Conservation (phyloP, 2,329 filamentous ascomycete species). For the Aspergillus jensenii region DNA sequence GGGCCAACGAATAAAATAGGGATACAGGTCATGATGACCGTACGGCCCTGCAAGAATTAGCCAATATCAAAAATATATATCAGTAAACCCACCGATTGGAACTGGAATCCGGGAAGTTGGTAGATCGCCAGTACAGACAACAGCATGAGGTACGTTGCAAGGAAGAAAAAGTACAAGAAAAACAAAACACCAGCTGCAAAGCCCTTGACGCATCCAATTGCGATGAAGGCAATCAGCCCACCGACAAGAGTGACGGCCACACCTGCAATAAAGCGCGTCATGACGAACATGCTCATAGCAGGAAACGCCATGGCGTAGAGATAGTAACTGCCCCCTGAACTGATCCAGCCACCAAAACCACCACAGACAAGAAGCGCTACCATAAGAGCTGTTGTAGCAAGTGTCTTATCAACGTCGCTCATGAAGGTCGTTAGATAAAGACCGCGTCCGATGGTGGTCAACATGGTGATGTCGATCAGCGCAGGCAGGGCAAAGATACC, state of each 20-base stretch:
- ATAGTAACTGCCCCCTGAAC: conserved; percentile 62
- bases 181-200: conserved; percentile 54
- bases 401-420: conserved; percentile 44
- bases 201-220: conserved; percentile 47
- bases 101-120: conserved; percentile 52
- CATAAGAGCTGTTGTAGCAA: conserved; percentile 58
- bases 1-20: conserved; percentile 58
- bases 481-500: conserved; percentile 63
- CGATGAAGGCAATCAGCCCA: conserved; percentile 53
- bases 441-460: conserved; percentile 59
- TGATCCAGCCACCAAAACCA: conserved; percentile 62
- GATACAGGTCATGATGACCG: conserved; percentile 54
- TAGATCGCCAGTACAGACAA: conserved; percentile 52
- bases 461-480: conserved; percentile 58
- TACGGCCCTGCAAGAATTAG: conserved; percentile 42
- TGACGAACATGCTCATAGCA: conserved; percentile 54
- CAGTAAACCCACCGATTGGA: conserved; percentile 42
- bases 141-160: conserved; percentile 56
- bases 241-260: conserved; percentile 51
- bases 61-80: not conserved
- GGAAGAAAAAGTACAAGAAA: conserved; percentile 56
- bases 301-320: conserved; percentile 56
- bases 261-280: conserved; percentile 50
- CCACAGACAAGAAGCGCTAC: conserved; percentile 59
- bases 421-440: conserved; percentile 61